Conservation (phyloP, 805 yeast genomes). For the Saccharomycopsis microspora region DNA sequence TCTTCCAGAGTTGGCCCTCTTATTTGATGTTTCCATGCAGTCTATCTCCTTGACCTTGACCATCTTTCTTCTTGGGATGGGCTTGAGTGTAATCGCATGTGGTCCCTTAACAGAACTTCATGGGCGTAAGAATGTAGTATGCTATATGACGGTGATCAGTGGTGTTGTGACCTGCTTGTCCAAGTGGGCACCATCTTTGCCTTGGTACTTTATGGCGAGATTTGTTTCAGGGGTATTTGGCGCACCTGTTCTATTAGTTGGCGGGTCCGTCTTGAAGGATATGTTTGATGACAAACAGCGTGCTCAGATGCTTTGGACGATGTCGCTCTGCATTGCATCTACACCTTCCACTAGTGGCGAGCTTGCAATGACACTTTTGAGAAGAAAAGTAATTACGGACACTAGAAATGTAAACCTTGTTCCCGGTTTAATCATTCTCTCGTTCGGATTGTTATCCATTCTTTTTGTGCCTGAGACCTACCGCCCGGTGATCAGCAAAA, state of each 20-base stretch:
- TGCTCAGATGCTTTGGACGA: constrained; percentile 2
- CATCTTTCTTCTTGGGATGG: constrained; percentile 8
- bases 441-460: constrained; percentile 5
- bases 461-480: constrained; percentile 11
- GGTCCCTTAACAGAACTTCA: constrained; percentile 13
- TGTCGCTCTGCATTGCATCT: constrained; percentile 6
- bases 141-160: constrained; percentile 6
- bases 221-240: constrained; percentile 10
- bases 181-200: neutral
- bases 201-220: constrained; percentile 1
- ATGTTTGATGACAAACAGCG: constrained; percentile 7
- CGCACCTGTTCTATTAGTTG: constrained; percentile 11
- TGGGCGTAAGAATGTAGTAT: constrained; percentile 13
- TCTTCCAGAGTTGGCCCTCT: constrained; percentile 1
- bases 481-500: constrained; percentile 10
- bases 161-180: constrained; percentile 3
- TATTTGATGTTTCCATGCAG: neutral
- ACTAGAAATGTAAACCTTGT: constrained; percentile 5
- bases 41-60: constrained; percentile 3
- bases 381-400: neutral
- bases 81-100: constrained; percentile 6
- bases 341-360: constrained; percentile 10
- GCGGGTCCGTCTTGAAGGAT: constrained; percentile 10
- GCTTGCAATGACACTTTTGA: neutral
- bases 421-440: constrained; percentile 7